Base-by-base conservation (phyloP, 805 yeast genomes). In the Hanseniaspora nectarophila region DNA sequence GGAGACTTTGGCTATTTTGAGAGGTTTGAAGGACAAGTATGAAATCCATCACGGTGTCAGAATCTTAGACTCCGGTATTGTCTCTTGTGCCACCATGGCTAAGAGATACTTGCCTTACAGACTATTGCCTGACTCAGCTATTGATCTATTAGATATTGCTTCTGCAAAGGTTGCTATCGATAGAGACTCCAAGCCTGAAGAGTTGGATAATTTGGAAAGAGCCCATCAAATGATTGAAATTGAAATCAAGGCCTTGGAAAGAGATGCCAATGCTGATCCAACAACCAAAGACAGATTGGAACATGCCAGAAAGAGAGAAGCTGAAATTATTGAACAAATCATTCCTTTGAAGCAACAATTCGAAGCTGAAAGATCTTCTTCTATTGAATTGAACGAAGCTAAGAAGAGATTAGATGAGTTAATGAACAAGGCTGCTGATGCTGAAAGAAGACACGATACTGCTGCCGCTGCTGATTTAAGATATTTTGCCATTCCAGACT, bases 101-200 rank as follows among this genome's bases (percentile, higher is more conserved):
- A 85, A 94, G 49, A 77, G 98, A 59, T 90, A 90, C 63, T 75
- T 90, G 59, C 94, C 97, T 15, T 90, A 89, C 73, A 81, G 98
- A 70, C 85, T 89, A 66, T 73, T 92, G 59, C 98, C 98, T 9
- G 98, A 90, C 66, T 86, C 95, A 26, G 98, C 98, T 1, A 92
- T 90, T 54, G 98, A 90, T 68, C 73, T 90, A 60, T 87, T 90
- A 58, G 98, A 90, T 71, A 97, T 92, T 65, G 77, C 96, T 6
- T 94, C 97, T 42, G 97, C 97, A 2, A 77, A 95, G 53, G 97
- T 92, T 40, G 97, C 97, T 0, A 98, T 92, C 50, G 95, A 96
- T 4, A 80, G 98, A 69, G 98, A 92, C 66, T 90, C 97, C 3
- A 87, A 86, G 66, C 98, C 98, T 1, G 98, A 92, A 68, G 96